These are phyloP conservation scores for Kernera saxatilis DNA, from an alignment of 345 rosid species.

Conservation along the genomic window DNA sequence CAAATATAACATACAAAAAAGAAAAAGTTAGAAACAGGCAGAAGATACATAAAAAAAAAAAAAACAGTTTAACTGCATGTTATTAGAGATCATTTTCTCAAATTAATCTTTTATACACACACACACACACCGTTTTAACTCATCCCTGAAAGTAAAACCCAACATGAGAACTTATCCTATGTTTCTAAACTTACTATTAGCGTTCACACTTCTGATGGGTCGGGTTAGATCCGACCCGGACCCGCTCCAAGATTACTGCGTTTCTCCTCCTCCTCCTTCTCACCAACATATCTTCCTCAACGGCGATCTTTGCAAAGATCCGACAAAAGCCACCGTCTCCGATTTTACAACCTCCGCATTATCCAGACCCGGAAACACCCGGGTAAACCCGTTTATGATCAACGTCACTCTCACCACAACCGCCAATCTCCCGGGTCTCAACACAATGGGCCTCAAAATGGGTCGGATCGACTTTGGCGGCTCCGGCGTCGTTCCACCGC, in stretches of 20 bases:
- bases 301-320: conserved; percentile 57
- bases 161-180: neutral
- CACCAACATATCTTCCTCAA: conserved; percentile 33
- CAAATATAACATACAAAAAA: neutral
- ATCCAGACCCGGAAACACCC: conserved; percentile 40
- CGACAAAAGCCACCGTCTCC: conserved; percentile 27
- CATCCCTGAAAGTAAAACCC: neutral
- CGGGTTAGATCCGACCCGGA: conserved; percentile 49
- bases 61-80: neutral
- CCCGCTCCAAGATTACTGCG: conserved; percentile 73
- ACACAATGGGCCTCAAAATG: conserved; percentile 75
- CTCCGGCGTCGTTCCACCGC: conserved; percentile 50
- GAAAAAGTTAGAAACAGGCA: neutral
- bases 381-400: conserved; percentile 42
- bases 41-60: neutral
- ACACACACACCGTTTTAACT: neutral
- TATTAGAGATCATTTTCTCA: neutral
- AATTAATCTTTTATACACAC: neutral
- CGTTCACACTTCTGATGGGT: conserved; percentile 35
- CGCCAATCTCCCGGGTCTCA: conserved; percentile 57
- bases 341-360: conserved; percentile 62
- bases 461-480: conserved; percentile 45
- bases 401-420: conserved; percentile 49
- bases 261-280: conserved; percentile 40
- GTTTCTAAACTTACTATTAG: neutral